These are phyloP conservation scores for Phyllosticta citrichinensis DNA, from an alignment of 2,329 filamentous ascomycete genomes.

Conservation along the genomic window DNA sequence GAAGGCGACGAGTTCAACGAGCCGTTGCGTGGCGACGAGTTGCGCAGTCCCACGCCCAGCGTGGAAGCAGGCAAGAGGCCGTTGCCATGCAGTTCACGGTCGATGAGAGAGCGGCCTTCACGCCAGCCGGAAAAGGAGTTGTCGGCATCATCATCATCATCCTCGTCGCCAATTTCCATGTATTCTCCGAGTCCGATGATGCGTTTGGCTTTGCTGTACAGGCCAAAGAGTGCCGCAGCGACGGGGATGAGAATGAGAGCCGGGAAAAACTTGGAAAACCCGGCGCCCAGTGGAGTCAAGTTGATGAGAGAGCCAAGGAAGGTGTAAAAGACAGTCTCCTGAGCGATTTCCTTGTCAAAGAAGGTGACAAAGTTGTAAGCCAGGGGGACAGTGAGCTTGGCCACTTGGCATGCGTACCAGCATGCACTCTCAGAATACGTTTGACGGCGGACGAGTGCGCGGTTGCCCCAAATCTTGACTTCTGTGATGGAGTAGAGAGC, in stretches of 20 bases:
- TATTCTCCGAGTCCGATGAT: constrained; percentile 70
- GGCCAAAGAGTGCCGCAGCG: constrained; percentile 72
- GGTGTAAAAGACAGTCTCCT: constrained; percentile 71
- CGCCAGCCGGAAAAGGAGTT: constrained; percentile 69
- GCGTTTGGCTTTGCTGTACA: constrained; percentile 74
- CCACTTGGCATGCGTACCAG: constrained; percentile 91
- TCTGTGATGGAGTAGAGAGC: constrained; percentile 81
- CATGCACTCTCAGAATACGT: constrained; percentile 89
- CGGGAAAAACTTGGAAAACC: constrained; percentile 84
- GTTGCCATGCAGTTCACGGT: constrained; percentile 55
- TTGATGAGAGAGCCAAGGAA: constrained; percentile 80
- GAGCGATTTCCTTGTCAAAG: constrained; percentile 60
- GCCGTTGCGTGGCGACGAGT: not conserved
- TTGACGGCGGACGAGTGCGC: constrained; percentile 79
- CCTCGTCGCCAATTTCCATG: constrained; percentile 44
- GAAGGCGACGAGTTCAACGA: constrained; percentile 1
- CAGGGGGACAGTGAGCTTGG: constrained; percentile 82
- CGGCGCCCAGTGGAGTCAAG: constrained; percentile 68
- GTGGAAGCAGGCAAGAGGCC: constrained; percentile 22
- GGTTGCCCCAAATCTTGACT: constrained; percentile 94
- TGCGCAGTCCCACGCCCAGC: constrained; percentile 13
- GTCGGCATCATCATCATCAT: constrained; percentile 57
- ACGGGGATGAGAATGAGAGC: constrained; percentile 80
- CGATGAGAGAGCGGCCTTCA: constrained; percentile 82
- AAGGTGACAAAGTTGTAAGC: constrained; percentile 97